Conservation (phyloP, 2,329 filamentous ascomycete genomes). For the Scedosporium minutisporum region DNA sequence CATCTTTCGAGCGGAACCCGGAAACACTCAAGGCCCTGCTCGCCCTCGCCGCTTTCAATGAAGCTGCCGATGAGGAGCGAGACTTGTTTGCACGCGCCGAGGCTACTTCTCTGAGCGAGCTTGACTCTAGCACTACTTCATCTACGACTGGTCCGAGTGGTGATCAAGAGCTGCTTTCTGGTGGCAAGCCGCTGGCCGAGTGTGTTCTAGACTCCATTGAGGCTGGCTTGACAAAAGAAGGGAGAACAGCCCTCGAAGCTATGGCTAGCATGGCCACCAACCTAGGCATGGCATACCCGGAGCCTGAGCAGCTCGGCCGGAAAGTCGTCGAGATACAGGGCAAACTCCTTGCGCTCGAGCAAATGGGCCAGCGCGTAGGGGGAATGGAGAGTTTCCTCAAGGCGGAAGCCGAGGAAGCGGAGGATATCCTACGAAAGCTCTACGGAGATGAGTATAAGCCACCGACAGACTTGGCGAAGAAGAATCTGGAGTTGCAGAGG, state of each 20-base stretch:
- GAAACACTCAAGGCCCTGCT: conserved; percentile 71
- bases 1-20: conserved; percentile 75
- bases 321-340: conserved; percentile 47
- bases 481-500: conserved; percentile 66
- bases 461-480: conserved; percentile 49
- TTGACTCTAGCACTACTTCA: conserved; percentile 20
- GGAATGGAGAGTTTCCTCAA: conserved; percentile 48
- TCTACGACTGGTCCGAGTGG: neutral
- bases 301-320: conserved; percentile 38
- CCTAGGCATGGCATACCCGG: conserved; percentile 38
- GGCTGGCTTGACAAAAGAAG: conserved; percentile 44
- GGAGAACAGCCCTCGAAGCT: conserved; percentile 44
- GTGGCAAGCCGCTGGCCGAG: conserved; percentile 12
- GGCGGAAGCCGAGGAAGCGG: conserved; percentile 33
- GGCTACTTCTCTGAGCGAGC: conserved; percentile 45
- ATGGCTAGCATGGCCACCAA: conserved; percentile 43
- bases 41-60: conserved; percentile 65
- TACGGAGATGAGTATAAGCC: conserved; percentile 40
- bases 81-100: conserved; percentile 49
- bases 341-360: conserved; percentile 43
- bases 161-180: neutral
- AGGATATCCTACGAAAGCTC: conserved; percentile 31
- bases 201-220: conserved; percentile 45
- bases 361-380: conserved; percentile 43
- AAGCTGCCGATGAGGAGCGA: conserved; percentile 64